A percentile compares a stretch with the other conserved stretches of the same genome.
Evolutionary conservation across 108 stramenopile genomes (phyloP).

Genomic region (Chaetoceros muelleri): DNA sequence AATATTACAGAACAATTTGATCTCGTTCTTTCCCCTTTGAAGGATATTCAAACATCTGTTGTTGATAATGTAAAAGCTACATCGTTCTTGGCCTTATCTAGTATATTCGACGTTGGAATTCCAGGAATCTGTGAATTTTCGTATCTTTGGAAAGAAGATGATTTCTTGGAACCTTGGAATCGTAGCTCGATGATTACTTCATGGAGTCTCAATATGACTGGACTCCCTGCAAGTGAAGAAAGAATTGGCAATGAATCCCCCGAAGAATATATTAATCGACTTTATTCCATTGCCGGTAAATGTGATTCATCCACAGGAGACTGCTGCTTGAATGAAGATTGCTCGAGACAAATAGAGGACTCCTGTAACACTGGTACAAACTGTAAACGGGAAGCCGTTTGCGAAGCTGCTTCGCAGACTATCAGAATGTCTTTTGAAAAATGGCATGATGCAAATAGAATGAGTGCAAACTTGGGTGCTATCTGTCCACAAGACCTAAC

Average conservation of each 20-base stretch:
- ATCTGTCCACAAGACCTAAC: slow-evolving; percentile 16
- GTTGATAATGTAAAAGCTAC: slow-evolving; percentile 14
- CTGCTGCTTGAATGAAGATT: slow-evolving; percentile 19
- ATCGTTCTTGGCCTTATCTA: slow-evolving; percentile 7
- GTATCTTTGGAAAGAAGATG: slow-evolving; percentile 1
- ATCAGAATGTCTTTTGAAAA: slow-evolving; percentile 12
- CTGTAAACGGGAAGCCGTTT: slow-evolving; percentile 16
- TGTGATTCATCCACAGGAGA: slow-evolving; percentile 10
- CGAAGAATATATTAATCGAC: slow-evolving; percentile 16
- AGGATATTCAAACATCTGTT: slow-evolving; percentile 15
- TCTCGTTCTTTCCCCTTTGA: slow-evolving; percentile 17
- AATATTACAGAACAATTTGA: slow-evolving; percentile 21
- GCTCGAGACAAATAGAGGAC: slow-evolving; percentile 10
- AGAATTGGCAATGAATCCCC: slow-evolving; percentile 13
- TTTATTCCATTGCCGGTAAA: slow-evolving; percentile 29
- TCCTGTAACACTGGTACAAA: slow-evolving; percentile 23
- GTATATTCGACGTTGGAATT: not conserved
- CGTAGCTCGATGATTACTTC: not conserved
- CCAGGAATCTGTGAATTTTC: not conserved
- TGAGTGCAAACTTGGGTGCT: slow-evolving; percentile 31
- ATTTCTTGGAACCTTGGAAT: slow-evolving; percentile 20
- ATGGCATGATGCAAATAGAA: slow-evolving; percentile 5
- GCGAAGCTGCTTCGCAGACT: slow-evolving; percentile 13
- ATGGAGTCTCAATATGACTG: slow-evolving; percentile 2
- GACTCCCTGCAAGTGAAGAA: slow-evolving; percentile 7